These are phyloP conservation scores for Closterium sp. DNA, from an alignment of 139 green algal species.

Conservation along the genomic window DNA sequence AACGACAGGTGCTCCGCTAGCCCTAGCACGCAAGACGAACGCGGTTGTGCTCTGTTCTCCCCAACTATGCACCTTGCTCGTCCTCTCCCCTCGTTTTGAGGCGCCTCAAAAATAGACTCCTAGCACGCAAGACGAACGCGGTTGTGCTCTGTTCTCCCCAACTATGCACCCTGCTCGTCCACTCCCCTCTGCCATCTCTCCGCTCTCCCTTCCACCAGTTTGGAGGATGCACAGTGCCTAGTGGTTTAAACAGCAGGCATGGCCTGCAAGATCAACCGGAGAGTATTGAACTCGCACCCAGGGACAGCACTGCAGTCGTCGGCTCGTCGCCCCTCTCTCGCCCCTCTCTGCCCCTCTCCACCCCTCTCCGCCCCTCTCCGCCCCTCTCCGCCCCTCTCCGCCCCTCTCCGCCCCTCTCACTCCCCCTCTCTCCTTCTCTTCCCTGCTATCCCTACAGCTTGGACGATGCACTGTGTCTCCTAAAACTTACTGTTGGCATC, in stretches of 20 bases:
- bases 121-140: not conserved
- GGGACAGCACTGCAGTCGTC: conserved; percentile 20
- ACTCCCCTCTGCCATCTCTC: not conserved
- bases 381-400: too few species aligned
- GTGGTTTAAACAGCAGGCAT: conserved; percentile 59
- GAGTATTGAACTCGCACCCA: conserved; percentile 37
- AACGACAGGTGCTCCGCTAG: conserved; percentile 82
- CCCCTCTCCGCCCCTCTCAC: too few species aligned
- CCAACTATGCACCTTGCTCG: not conserved
- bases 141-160: not conserved
- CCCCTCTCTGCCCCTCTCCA: not conserved
- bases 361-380: too few species aligned
- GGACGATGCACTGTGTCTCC: conserved; percentile 69
- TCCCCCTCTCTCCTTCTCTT: too few species aligned
- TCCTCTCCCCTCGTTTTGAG: not conserved
- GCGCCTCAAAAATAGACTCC: too few species aligned
- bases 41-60: not conserved
- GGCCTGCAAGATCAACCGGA: conserved; percentile 67
- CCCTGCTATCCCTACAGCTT: conserved; percentile 4
- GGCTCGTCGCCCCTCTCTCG: not conserved
- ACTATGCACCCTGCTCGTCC: not conserved
- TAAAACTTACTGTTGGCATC: conserved; percentile 59
- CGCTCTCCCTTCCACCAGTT: conserved; percentile 13
- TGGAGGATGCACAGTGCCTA: conserved; percentile 71
- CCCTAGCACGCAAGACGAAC: not conserved